Conservation (phyloP, 805 yeast species). For the Monosporozyma unispora region DNA sequence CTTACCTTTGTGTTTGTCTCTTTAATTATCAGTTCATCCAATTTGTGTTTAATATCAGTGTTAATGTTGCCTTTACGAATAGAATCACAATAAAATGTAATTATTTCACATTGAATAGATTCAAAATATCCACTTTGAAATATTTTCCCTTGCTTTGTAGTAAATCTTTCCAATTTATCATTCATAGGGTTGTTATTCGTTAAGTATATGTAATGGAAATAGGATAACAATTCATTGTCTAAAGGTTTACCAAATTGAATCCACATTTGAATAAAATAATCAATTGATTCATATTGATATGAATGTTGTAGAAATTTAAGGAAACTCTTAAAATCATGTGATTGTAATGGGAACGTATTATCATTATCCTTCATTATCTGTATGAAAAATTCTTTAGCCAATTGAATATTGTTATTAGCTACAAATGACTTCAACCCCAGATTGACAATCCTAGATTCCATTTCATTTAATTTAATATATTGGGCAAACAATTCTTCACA, state of each 20-base stretch:
- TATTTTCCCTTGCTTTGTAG: slow-evolving; percentile 9
- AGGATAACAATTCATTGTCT: slow-evolving; percentile 1
- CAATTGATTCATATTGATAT: slow-evolving; percentile 15
- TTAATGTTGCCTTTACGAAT: slow-evolving; percentile 4
- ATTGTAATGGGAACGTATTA: slow-evolving; percentile 21
- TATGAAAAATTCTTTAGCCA: slow-evolving; percentile 26
- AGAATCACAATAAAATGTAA: slow-evolving; percentile 11
- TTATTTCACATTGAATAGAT: slow-evolving; percentile 11
- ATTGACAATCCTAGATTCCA: slow-evolving; percentile 14
- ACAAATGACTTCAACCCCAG: slow-evolving; percentile 24
- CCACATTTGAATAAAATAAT: slow-evolving; percentile 21
- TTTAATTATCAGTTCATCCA: background rate
- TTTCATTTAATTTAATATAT: slow-evolving; percentile 19
- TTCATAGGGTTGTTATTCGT: slow-evolving; percentile 7
- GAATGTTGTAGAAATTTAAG: slow-evolving; percentile 11
- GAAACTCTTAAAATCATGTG: slow-evolving; percentile 14
- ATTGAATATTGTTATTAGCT: slow-evolving; percentile 19
- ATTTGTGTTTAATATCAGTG: slow-evolving; percentile 3
- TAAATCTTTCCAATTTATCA: slow-evolving; percentile 8
- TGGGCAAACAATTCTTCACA: slow-evolving; percentile 24
- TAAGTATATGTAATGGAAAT: slow-evolving; percentile 18
- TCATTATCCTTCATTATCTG: slow-evolving; percentile 21
- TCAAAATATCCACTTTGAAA: slow-evolving; percentile 11
- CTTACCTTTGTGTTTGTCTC: background rate
- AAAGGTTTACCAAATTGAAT: background rate